Evolutionary conservation across 176 grass and related monocot species (phyloP).

Genomic region (Olyra latifolia): DNA sequence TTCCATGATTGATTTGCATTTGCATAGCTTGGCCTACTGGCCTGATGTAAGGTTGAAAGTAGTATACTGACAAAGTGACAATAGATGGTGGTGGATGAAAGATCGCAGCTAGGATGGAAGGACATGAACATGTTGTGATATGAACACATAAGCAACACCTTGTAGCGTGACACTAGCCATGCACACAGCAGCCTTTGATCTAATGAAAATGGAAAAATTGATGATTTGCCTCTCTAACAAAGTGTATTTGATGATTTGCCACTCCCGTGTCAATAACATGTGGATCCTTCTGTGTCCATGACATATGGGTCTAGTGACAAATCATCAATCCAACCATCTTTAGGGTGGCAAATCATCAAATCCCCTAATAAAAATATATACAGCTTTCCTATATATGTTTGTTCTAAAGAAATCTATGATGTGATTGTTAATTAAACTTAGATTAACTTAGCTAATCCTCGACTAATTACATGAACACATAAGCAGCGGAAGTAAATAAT

Average conservation of each 20-base stretch:
- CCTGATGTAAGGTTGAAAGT: neutral
- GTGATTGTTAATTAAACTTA: neutral
- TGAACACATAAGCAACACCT: neutral
- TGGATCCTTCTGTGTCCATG: no score
- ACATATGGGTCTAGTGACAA: no score
- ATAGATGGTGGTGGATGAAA: neutral
- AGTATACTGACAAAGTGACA: constrained; percentile 17
- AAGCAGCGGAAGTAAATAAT: no score
- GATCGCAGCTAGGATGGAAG: neutral
- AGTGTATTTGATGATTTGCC: no score
- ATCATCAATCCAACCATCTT: no score
- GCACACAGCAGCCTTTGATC: neutral
- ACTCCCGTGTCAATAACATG: no score
- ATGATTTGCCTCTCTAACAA: no score
- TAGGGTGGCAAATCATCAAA: no score
- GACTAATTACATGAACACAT: no score
- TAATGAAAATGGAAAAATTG: no score
- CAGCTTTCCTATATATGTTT: neutral
- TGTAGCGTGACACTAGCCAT: neutral
- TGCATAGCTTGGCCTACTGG: neutral
- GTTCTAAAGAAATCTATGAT: neutral
- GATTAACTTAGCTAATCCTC: no score
- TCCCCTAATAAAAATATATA: neutral
- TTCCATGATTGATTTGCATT: neutral
- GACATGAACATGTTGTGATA: neutral